These are phyloP conservation scores for Discostella stelligeroides DNA, from an alignment of 108 stramenopile species.

Conservation along the genomic window DNA sequence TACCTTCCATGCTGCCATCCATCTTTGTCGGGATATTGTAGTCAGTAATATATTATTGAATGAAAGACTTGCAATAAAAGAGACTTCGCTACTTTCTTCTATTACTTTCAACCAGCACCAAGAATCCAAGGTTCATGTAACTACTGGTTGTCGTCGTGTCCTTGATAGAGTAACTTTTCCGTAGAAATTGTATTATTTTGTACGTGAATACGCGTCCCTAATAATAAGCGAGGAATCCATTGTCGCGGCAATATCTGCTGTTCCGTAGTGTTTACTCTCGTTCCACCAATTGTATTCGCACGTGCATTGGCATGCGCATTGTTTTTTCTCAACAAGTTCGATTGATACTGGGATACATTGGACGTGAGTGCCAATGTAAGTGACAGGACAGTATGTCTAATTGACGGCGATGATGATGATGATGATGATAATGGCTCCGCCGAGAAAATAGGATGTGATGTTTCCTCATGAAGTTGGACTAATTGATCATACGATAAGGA, in stretches of 20 bases:
- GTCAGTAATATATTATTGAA: too few species aligned
- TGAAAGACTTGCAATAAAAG: too few species aligned
- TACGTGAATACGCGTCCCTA: neutral
- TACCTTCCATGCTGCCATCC: too few species aligned
- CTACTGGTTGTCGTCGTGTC: too few species aligned
- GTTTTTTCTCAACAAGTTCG: slow-evolving; percentile 10
- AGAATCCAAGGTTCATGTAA: too few species aligned
- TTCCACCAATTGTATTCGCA: neutral
- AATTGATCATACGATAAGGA: slow-evolving; percentile 19
- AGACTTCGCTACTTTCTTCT: too few species aligned
- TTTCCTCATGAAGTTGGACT: slow-evolving; percentile 3
- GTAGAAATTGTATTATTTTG: too few species aligned
- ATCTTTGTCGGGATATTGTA: too few species aligned
- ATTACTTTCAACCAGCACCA: too few species aligned
- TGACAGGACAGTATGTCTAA: slow-evolving; percentile 18
- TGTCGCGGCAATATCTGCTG: neutral
- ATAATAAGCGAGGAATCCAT: slow-evolving; percentile 17
- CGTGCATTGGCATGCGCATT: neutral
- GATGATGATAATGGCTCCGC: slow-evolving; percentile 12
- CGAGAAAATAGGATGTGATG: neutral
- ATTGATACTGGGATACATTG: slow-evolving; percentile 15
- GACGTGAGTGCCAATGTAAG: slow-evolving; percentile 24
- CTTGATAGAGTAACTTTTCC: too few species aligned
- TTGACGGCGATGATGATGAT: too few species aligned
- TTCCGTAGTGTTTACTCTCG: neutral